These are phyloP conservation scores for Trichoderma harzianum DNA, from an alignment of 2,329 filamentous ascomycete genomes.

Conservation along the genomic window DNA sequence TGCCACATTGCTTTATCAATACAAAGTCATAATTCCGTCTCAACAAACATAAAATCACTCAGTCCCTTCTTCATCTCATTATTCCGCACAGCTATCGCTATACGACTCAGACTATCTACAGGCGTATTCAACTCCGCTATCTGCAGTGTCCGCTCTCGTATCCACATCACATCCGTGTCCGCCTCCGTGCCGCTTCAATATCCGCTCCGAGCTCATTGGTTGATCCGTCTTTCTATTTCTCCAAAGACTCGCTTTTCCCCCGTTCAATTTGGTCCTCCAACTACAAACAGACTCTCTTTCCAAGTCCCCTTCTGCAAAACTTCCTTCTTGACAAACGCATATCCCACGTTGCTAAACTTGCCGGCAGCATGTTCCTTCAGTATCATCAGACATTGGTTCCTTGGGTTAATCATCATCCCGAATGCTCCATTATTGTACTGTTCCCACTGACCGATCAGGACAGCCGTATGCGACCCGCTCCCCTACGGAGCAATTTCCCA, in stretches of 20 bases:
- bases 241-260: neutral
- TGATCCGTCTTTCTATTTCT: neutral
- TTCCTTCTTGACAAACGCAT: conserved; percentile 1
- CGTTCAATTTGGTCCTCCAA: neutral
- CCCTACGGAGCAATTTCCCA: neutral
- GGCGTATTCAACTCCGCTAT: neutral
- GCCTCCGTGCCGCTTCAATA: neutral
- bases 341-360: neutral
- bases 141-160: neutral
- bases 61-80: neutral
- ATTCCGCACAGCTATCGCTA: neutral
- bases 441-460: neutral
- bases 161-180: neutral
- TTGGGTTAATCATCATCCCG: neutral
- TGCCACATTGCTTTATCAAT: neutral
- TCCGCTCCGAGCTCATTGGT: neutral
- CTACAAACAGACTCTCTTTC: neutral
- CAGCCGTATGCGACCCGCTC: neutral
- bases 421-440: conserved; percentile 12
- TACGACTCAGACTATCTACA: fast-evolving
- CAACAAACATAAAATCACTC: neutral
- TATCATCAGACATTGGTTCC: conserved; percentile 2
- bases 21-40: neutral
- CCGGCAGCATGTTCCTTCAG: neutral
- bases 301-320: neutral